Conservation (phyloP, 805 yeast species). For the Teunomyces pallodes region DNA sequence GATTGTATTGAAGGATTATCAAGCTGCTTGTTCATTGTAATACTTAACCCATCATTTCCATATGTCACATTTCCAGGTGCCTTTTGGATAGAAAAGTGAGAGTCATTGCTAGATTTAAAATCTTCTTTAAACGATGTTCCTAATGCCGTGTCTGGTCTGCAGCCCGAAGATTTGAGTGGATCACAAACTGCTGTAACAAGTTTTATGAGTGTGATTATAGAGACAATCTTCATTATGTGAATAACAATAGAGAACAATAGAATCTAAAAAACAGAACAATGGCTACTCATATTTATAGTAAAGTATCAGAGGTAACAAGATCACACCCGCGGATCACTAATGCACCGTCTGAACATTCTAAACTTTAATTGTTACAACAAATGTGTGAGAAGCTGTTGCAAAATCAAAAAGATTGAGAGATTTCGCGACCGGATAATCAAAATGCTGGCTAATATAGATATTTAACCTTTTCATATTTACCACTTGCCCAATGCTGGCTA, state of each 20-base stretch:
- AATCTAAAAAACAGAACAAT: not conserved
- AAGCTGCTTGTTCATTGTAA: slow-evolving; percentile 11
- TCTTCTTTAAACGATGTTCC: slow-evolving; percentile 28
- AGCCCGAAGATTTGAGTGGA: slow-evolving; percentile 23
- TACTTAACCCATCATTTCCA: slow-evolving; percentile 9
- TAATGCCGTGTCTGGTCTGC: slow-evolving; percentile 30
- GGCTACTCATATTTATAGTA: not conserved
- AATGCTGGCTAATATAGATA: not conserved
- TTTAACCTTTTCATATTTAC: not conserved
- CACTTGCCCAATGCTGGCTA: not conserved
- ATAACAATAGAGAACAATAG: not conserved
- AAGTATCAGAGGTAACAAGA: not conserved
- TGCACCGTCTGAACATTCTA: no score
- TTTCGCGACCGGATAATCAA: not conserved
- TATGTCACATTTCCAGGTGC: slow-evolving; percentile 8
- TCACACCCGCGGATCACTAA: not conserved
- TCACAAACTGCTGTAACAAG: slow-evolving; percentile 20
- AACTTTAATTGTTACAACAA: not conserved
- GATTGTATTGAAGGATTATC: slow-evolving; percentile 15
- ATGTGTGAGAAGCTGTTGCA: not conserved
- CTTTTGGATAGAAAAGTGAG: slow-evolving; percentile 10
- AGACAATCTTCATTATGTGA: not conserved
- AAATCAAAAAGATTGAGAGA: not conserved
- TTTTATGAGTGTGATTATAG: not conserved
- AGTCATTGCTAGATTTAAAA: slow-evolving; percentile 12